These are phyloP conservation scores for Geoglossum glabrum DNA, from an alignment of 495 filamentous ascomycete genomes.

Conservation along the genomic window DNA sequence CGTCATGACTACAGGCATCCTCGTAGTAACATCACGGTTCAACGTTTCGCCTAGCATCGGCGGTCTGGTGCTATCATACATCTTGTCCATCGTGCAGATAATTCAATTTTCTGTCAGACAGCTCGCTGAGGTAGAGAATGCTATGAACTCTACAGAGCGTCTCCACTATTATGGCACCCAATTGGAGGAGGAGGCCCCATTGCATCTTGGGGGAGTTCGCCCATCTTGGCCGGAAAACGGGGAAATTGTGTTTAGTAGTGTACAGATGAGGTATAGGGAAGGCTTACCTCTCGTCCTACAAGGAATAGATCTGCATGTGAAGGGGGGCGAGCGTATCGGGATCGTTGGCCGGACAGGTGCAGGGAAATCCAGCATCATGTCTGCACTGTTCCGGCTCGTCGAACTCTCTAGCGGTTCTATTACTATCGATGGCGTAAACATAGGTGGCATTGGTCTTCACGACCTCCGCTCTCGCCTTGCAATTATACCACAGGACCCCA, in stretches of 20 bases:
- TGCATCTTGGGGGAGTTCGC: constrained; percentile 45
- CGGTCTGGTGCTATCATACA: constrained; percentile 79
- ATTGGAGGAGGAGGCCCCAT: constrained; percentile 73
- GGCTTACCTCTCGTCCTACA: constrained; percentile 71
- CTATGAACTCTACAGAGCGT: constrained; percentile 91
- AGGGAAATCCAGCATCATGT: constrained; percentile 90
- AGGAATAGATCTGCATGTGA: constrained; percentile 54
- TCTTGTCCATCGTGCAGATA: constrained; percentile 87
- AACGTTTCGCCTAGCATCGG: constrained; percentile 63
- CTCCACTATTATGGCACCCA: constrained; percentile 78
- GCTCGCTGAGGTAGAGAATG: constrained; percentile 89
- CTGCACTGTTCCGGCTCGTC: constrained; percentile 72
- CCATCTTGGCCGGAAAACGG: constrained; percentile 66
- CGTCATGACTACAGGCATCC: constrained; percentile 70
- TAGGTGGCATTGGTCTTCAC: constrained; percentile 61
- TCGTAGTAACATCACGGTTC: constrained; percentile 91
- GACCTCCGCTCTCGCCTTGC: constrained; percentile 75
- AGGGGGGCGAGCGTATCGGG: constrained; percentile 75
- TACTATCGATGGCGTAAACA: constrained; percentile 78
- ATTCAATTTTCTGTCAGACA: constrained; percentile 89
- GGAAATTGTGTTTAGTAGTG: constrained; percentile 64
- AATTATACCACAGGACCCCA: constrained; percentile 94
- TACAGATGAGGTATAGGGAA: constrained; percentile 76
- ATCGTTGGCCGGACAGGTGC: constrained; percentile 89
- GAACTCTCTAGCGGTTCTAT: constrained; percentile 72